A percentile compares a stretch with the other conserved stretches of the same genome.
Conservation (phyloP, 768 basidiomycete species). For the Phylloporus rhodoxanthus region DNA sequence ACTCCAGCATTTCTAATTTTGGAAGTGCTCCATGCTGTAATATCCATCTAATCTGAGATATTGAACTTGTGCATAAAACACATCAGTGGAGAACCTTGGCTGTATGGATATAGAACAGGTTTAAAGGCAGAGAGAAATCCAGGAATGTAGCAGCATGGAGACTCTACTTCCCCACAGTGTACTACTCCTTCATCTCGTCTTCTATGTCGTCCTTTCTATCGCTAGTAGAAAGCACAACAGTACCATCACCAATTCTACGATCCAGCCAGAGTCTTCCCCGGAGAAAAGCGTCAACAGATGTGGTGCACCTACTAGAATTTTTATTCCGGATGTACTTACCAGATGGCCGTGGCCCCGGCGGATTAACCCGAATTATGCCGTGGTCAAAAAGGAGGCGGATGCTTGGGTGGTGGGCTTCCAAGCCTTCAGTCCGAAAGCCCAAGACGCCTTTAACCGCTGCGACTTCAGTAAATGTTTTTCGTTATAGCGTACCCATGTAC, state of each 20-base stretch:
- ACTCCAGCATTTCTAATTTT: no score
- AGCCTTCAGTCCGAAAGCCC: conserved; percentile 9
- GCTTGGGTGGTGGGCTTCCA: conserved; percentile 9
- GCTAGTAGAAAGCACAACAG: neutral
- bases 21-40: no score
- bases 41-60: no score
- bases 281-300: no score
- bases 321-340: conserved; percentile 13
- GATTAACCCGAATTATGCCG: conserved; percentile 1
- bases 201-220: neutral
- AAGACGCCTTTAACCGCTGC: conserved; percentile 9
- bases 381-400: conserved; percentile 1
- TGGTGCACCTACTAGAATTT: neutral
- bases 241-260: neutral
- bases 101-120: no score
- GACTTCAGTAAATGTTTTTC: conserved; percentile 3
- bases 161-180: neutral
- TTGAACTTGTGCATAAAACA: no score
- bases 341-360: conserved; percentile 18
- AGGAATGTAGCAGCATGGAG: neutral
- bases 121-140: neutral
- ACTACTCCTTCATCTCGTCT: neutral
- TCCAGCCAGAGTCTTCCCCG: neutral
- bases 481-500: neutral
- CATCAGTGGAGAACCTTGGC: no score